Evolutionary conservation across 2,329 filamentous ascomycete genomes (phyloP).

Genomic region (Fusarium graminum): DNA sequence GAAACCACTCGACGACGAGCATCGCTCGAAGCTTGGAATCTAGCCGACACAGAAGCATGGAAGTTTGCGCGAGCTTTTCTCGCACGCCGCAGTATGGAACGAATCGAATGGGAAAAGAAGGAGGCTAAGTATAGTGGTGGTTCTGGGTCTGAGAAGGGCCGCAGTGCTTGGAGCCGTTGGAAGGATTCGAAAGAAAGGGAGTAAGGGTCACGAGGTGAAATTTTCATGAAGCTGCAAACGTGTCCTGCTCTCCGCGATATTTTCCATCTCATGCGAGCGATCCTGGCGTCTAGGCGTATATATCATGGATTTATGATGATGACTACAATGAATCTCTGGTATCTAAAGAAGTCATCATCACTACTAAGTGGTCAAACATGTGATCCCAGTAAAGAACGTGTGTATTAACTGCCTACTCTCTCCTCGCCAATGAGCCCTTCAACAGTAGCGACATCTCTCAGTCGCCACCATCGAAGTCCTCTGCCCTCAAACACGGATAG

Average conservation of each 20-base stretch:
- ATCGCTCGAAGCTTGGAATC: slow-evolving; percentile 74
- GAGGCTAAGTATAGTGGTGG: slow-evolving; percentile 74
- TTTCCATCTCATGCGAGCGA: not conserved
- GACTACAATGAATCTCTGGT: not conserved
- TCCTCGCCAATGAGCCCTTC: slow-evolving; percentile 27
- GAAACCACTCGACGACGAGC: slow-evolving; percentile 62
- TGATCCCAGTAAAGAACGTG: slow-evolving; percentile 23
- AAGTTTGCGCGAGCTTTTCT: slow-evolving; percentile 77
- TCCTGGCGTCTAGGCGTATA: slow-evolving; percentile 5
- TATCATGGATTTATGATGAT: slow-evolving; percentile 6
- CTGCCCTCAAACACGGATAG: slow-evolving; percentile 50
- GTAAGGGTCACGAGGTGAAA: not conserved
- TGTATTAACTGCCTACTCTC: slow-evolving; percentile 17
- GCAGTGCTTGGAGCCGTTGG: slow-evolving; percentile 55
- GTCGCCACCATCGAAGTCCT: slow-evolving; percentile 17
- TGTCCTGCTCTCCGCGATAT: not conserved
- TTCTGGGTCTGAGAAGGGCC: slow-evolving; percentile 65
- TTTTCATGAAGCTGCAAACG: not conserved
- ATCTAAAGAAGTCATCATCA: slow-evolving; percentile 15
- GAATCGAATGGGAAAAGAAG: slow-evolving; percentile 76
- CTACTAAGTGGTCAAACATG: slow-evolving; percentile 10
- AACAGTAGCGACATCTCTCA: slow-evolving; percentile 25
- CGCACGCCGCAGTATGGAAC: slow-evolving; percentile 72
- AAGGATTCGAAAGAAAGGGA: slow-evolving; percentile 47
- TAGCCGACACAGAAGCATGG: slow-evolving; percentile 84